Evolutionary conservation across 257 asterid genomes (phyloP), one percentile per base, ranked within the genome.

Genomic region (Lycium ferocissimum): DNA sequence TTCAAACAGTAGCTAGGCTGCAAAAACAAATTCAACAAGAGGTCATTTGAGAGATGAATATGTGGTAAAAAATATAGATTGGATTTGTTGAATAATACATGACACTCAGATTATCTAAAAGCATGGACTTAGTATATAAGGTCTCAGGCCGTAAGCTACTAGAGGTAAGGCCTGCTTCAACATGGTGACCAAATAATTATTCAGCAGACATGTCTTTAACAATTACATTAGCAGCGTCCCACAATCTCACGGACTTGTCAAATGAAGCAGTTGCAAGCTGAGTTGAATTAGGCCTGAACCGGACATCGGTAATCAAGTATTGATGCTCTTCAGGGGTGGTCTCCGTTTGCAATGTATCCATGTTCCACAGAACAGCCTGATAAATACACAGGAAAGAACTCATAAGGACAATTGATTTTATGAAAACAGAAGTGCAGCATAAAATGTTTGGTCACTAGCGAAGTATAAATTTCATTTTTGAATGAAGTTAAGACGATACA

Each of bases 221-320:
- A 76, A 79, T 90, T 92, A 96, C 99, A 89, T 96, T 94, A 81
- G 98, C 94, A 71, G 98, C 99, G 88, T 96, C 99, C 99, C 99
- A 96, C 86, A 96, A 84, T 92, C 98, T 91, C 86, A 95, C 97
- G 40, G 99, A 94, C 88, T 90, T 92, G 88, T 95, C 99, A 82
- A 89, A 91, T 85, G 99, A 96, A 80, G 98, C 96, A 33, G 98
- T 96, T 43, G 92, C 98, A 58, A 96, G 93, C 89, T 94, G 98
- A 79, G 97, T 91, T 43, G 98, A 92, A 86, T 93, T 94, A n/a
- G 99, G 98, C 82, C 98, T 91, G 93, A 96, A 96, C 75, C 99
- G 97, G 85, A 96, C 92, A 89, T 96, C 99, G 6, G 98, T 92
- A 86, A 96, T 93, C 85, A 93, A 85, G 87, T 85, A 83, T 82